Percentiles rank a stretch among this genome's conserved stretches.
These are phyloP conservation scores for Aspergillus mulundensis DNA, from an alignment of 495 filamentous ascomycete genomes.

Conservation along the genomic window DNA sequence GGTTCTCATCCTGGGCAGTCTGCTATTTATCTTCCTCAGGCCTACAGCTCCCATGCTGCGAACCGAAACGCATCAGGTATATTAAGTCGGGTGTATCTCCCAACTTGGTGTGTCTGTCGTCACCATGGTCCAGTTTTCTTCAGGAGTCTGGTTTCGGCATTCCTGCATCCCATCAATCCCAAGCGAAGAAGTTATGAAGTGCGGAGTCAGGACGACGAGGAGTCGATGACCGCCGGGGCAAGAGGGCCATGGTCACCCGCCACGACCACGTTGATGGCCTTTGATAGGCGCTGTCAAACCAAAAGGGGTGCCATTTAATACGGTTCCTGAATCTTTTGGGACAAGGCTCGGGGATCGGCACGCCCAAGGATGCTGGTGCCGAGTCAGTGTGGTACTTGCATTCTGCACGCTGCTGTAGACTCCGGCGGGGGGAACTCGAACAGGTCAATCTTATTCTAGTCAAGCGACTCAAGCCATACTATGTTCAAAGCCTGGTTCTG, in stretches of 20 bases:
- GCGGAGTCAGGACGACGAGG: not conserved
- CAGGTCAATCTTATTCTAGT: not conserved
- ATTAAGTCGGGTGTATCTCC: not conserved
- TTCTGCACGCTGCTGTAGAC: not conserved
- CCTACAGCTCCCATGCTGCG: not conserved
- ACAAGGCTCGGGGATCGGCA: conserved; percentile 7
- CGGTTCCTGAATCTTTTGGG: conserved; percentile 7
- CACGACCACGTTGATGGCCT: not conserved
- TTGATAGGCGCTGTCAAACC: not conserved
- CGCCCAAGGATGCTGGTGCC: not conserved
- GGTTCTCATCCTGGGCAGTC: not conserved
- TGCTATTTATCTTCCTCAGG: conserved; percentile 7
- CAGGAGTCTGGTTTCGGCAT: not conserved
- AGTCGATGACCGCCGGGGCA: not conserved
- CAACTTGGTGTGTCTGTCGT: not conserved
- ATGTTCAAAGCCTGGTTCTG: not conserved
- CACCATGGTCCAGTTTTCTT: not conserved
- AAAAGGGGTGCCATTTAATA: not conserved
- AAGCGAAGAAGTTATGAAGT: not conserved
- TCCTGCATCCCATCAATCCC: conserved; percentile 8
- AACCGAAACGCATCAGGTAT: conserved; percentile 5
- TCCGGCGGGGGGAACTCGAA: not conserved
- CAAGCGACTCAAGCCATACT: not conserved
- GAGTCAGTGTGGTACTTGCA: not conserved
- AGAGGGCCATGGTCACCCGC: not conserved